These are phyloP conservation scores for Primulina huaijiensis DNA, from an alignment of 257 asterid genomes.

Conservation along the genomic window DNA sequence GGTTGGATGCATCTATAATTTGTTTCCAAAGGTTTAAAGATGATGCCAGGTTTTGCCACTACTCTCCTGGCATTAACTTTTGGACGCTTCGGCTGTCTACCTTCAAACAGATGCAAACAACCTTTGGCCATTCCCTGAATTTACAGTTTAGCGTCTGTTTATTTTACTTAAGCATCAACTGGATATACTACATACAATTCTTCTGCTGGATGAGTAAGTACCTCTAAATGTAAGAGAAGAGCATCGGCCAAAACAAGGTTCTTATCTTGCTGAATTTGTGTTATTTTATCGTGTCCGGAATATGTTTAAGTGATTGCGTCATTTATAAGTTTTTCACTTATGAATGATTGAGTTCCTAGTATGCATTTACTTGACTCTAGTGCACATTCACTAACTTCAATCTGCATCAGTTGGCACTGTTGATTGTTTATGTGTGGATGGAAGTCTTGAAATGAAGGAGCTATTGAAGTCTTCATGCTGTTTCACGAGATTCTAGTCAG, in stretches of 20 bases:
- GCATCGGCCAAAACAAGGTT: conserved; percentile 4
- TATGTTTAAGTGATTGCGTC: neutral
- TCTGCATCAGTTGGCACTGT: neutral
- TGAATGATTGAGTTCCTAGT: neutral
- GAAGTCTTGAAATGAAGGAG: neutral
- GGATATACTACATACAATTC: conserved; percentile 10
- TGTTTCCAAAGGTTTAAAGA: conserved; percentile 58
- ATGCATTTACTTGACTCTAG: no score
- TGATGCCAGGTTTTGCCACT: conserved; percentile 53
- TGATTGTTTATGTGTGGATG: neutral
- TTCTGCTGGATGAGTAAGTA: neutral
- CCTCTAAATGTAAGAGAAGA: neutral
- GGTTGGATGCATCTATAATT: conserved; percentile 49
- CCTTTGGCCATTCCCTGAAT: conserved; percentile 47
- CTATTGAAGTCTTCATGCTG: neutral
- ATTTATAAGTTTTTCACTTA: neutral
- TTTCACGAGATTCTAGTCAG: neutral
- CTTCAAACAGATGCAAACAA: conserved; percentile 35
- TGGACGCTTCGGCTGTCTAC: conserved; percentile 39
- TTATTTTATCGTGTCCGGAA: conserved; percentile 1
- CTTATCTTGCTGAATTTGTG: neutral
- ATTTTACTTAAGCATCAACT: conserved; percentile 16
- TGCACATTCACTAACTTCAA: neutral
- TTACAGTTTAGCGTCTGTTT: conserved; percentile 20
- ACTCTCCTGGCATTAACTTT: conserved; percentile 47